These are phyloP conservation scores for Fusarium sarcochroum DNA, from an alignment of 2,329 filamentous ascomycete species.

Conservation along the genomic window DNA sequence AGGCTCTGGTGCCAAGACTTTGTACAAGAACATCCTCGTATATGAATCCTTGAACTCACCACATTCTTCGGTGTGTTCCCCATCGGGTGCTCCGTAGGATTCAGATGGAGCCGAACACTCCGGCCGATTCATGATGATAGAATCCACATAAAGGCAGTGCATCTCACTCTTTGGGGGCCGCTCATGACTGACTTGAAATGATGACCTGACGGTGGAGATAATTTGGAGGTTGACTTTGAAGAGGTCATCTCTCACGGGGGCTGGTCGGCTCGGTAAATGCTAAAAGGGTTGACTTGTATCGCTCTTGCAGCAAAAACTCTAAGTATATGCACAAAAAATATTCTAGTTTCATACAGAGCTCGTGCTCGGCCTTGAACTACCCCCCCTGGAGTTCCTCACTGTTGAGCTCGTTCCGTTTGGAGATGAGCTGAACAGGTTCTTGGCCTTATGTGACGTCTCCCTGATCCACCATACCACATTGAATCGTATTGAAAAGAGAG, in stretches of 20 bases:
- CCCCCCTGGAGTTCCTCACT: too few relatives aligned
- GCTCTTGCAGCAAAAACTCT: background rate
- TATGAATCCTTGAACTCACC: background rate
- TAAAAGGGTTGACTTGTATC: background rate
- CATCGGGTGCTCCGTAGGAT: background rate
- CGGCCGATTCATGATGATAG: background rate
- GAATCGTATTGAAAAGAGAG: too few relatives aligned
- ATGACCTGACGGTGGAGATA: background rate
- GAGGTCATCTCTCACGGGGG: background rate
- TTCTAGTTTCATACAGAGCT: background rate
- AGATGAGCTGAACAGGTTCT: background rate
- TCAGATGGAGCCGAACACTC: background rate
- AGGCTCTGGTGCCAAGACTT: background rate
- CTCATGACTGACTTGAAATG: background rate
- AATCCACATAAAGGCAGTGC: conserved; percentile 4
- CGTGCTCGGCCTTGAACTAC: too few relatives aligned
- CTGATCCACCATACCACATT: background rate
- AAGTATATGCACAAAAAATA: background rate
- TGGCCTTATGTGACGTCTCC: background rate
- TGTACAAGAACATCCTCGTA: background rate
- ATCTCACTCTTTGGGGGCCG: background rate
- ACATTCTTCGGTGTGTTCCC: too few relatives aligned
- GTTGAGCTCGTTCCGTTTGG: background rate
- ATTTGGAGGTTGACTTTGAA: background rate
- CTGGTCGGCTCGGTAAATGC: background rate